Evolutionary conservation across 305 asterid genomes (phyloP).

Genomic region (Fraxinus velutina): DNA sequence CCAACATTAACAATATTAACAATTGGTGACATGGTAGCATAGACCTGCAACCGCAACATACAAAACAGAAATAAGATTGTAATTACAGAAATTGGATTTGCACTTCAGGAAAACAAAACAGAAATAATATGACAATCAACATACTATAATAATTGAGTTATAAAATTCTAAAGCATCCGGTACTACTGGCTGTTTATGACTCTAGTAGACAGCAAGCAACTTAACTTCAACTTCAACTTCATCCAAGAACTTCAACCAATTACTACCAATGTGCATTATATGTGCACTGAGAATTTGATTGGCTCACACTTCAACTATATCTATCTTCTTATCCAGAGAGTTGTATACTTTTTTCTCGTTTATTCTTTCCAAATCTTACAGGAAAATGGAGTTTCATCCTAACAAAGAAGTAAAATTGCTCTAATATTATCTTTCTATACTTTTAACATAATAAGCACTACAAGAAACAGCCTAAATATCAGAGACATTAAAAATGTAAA

Average conservation of each 20-base stretch:
- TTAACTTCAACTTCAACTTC: neutral
- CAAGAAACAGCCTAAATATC: neutral
- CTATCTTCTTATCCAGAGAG: neutral
- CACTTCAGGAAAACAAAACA: neutral
- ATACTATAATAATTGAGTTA: neutral
- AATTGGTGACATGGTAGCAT: conserved; percentile 85
- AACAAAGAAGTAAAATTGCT: neutral
- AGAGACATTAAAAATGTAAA: neutral
- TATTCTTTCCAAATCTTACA: neutral
- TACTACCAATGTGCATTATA: neutral
- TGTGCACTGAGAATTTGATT: neutral
- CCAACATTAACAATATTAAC: conserved; percentile 62
- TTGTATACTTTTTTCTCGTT: neutral
- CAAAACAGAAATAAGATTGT: neutral
- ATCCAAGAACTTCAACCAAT: neutral
- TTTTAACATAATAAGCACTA: neutral
- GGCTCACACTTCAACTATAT: neutral
- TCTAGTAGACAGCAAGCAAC: neutral
- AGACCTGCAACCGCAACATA: conserved; percentile 52
- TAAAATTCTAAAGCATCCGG: neutral
- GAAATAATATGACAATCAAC: neutral
- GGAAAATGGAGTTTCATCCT: neutral
- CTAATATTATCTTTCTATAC: neutral
- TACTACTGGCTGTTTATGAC: neutral
- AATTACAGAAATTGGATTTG: neutral